A percentile compares a stretch with the other conserved stretches of the same genome.
Conservation (phyloP, 345 rosid species). For the Punica granatum region DNA sequence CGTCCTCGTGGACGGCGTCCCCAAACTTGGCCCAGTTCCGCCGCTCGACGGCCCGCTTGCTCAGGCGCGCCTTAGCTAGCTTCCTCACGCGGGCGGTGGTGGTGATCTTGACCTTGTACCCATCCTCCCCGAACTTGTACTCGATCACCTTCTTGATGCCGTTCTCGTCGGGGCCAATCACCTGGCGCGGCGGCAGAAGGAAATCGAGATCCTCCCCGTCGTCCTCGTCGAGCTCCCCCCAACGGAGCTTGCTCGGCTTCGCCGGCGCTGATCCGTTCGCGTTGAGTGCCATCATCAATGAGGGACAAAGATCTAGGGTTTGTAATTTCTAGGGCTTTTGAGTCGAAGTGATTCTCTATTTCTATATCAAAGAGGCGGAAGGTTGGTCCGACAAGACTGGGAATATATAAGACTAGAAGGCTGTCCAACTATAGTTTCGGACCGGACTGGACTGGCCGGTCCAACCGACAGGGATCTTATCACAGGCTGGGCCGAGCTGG, state of each 20-base stretch:
- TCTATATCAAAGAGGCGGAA: background rate
- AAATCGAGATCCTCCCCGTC: slow-evolving; percentile 62
- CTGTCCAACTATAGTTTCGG: too few species aligned
- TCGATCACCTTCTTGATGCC: slow-evolving; percentile 70
- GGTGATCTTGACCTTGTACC: slow-evolving; percentile 53
- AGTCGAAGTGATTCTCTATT: background rate
- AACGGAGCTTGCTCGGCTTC: slow-evolving; percentile 32
- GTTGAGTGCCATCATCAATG: slow-evolving; percentile 4
- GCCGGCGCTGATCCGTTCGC: slow-evolving; percentile 12
- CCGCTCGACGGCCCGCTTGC: slow-evolving; percentile 51
- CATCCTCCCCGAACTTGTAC: slow-evolving; percentile 65
- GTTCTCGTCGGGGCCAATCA: slow-evolving; percentile 69
- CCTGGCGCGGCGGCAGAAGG: slow-evolving; percentile 64
- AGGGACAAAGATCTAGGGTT: background rate
- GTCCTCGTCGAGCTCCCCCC: slow-evolving; percentile 75
- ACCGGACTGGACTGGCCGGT: too few species aligned
- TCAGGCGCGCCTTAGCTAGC: slow-evolving; percentile 50
- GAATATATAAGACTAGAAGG: background rate
- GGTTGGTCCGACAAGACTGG: background rate
- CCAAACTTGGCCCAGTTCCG: slow-evolving; percentile 69
- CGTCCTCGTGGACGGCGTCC: slow-evolving; percentile 61
- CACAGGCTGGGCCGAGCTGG: too few species aligned
- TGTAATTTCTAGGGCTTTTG: background rate
- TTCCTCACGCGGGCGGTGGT: slow-evolving; percentile 57
- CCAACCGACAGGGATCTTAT: too few species aligned